Evolutionary conservation across 495 filamentous ascomycete species (phyloP).

Genomic region (Hypoxylon fragiforme): DNA sequence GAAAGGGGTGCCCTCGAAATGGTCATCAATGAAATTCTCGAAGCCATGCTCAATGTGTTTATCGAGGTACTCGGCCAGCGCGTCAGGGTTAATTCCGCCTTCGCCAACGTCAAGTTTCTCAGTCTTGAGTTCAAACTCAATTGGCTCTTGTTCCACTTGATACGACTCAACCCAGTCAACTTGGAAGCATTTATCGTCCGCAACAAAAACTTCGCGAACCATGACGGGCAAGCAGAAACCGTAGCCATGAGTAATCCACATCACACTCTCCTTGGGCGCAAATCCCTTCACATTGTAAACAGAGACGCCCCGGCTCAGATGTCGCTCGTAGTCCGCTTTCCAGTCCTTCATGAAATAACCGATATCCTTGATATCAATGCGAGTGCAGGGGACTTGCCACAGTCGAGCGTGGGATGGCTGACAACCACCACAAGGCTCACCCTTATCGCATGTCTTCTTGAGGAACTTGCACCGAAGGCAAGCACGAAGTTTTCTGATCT

Average conservation of each 20-base stretch:
- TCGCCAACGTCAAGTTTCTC: constrained; percentile 82
- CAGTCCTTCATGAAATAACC: constrained; percentile 98
- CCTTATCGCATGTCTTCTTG: constrained; percentile 97
- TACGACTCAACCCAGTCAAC: constrained; percentile 86
- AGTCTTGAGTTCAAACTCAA: constrained; percentile 80
- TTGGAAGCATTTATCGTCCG: constrained; percentile 87
- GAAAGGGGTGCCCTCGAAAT: constrained; percentile 92
- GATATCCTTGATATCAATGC: constrained; percentile 96
- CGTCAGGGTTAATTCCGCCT: constrained; percentile 74
- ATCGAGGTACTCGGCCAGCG: constrained; percentile 86
- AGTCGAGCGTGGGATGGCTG: constrained; percentile 89
- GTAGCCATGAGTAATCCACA: constrained; percentile 88
- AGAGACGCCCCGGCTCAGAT: constrained; percentile 81
- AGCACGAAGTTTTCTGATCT: constrained; percentile 88
- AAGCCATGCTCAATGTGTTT: constrained; percentile 87
- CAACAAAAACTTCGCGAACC: constrained; percentile 87
- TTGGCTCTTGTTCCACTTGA: constrained; percentile 64
- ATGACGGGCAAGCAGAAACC: constrained; percentile 84
- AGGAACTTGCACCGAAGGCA: constrained; percentile 96
- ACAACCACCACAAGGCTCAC: constrained; percentile 89
- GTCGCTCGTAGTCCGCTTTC: constrained; percentile 92
- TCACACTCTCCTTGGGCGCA: constrained; percentile 72
- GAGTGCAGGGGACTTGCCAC: constrained; percentile 94
- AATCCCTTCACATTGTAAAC: constrained; percentile 94
- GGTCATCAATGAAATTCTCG: constrained; percentile 88